Evolutionary conservation across 2,329 filamentous ascomycete species (phyloP), one percentile per base, ranked within the genome.

Genomic region (Venturia effusa): DNA sequence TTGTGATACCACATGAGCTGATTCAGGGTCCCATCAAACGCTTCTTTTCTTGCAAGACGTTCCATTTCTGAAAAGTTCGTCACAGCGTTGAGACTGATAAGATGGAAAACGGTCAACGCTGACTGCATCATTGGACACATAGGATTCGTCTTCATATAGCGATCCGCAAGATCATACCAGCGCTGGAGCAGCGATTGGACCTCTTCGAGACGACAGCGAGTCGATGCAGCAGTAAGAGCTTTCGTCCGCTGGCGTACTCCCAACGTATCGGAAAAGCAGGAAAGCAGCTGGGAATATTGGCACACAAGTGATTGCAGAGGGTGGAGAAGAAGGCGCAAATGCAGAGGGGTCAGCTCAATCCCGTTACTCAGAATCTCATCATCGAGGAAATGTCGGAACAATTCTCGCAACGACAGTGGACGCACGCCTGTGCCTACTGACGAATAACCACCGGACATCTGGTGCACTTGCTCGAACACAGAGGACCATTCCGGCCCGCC

Each of bases 51-150:
- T 3, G 87, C 87, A 11, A 89, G 76, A 3, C 81, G 79, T 74
- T 90, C 87, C 57, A 89, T 84, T 68, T 86, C 84, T 1, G 83
- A 79, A 70, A 89, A 88, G 73, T 84, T 84, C 19, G 85, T 86
- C 34, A 88, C 81, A 10, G 84, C 82, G 68, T 89, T 89, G 65
- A 90, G 79, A 60, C 82, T 86, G 70, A 90, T 85, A 51, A 90
- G 79, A 68, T 90, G 87, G 72, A 87, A 89, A 66, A 90, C 80
- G 54, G 88, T 81, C 51, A 90, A 74, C 69, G 86, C 88, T 67
- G 84, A 85, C 68, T 82, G 82, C 70, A 84, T 88, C 67, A 85
- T 78, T 19, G 81, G 74, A 67, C 86, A 88, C 59, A 76, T 74
- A 1, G 82, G 80, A 69, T 85, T 80, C n/a, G 76, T 73, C 69